Evolutionary conservation across 352 stramenopile genomes (phyloP), one percentile per base, ranked within the genome.

Genomic region (Phytophthora quininea): DNA sequence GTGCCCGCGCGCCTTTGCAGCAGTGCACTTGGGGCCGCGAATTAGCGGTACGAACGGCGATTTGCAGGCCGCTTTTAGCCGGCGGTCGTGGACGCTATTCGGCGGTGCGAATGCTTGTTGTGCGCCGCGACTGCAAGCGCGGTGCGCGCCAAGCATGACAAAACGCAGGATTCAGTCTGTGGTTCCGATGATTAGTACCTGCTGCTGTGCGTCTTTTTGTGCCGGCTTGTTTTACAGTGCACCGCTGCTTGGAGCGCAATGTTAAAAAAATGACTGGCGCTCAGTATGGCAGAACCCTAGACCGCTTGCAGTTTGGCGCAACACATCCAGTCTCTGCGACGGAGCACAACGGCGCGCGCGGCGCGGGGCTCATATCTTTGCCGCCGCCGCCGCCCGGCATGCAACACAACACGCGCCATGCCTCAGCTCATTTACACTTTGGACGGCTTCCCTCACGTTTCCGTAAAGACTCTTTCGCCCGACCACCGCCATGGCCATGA

Each of bases 361-460:
- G 46, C 51, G 37, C 33, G 68, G 74, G 19, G 19, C 19, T 24
- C 78, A 74, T 82, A 80, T 86, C 76, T 83, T 82, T 86, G 76
- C 58, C 35, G 49, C 75, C 67, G 55, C 58, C 47, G 11, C 37
- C 24, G 27, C 9, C 43, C 19, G 12, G 12, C 11, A n/a, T 27
- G 42, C 42, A 48, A 15, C 30, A 43, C 45, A 56, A 27, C 19
- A 24, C 11, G 43, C 15, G 43, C 8, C 43, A 49, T 45, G 10
- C 67, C 48, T 43, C 50, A 56, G 61, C 54, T 73, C 71, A 79
- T 62, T 75, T 68, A 56, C 59, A 38, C 67, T 63, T 57, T 68
- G 29, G 49, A 59, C 67, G 32, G 10, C 57, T 76, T 67, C n/a
- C 37, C 24, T 56, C 56, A 67, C 33, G 48, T 43, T 46, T 14